A percentile compares a stretch with the other conserved stretches of the same genome.
Evolutionary conservation across 2,329 filamentous ascomycete species (phyloP).

Genomic region (Trichoderma afroharzianum): DNA sequence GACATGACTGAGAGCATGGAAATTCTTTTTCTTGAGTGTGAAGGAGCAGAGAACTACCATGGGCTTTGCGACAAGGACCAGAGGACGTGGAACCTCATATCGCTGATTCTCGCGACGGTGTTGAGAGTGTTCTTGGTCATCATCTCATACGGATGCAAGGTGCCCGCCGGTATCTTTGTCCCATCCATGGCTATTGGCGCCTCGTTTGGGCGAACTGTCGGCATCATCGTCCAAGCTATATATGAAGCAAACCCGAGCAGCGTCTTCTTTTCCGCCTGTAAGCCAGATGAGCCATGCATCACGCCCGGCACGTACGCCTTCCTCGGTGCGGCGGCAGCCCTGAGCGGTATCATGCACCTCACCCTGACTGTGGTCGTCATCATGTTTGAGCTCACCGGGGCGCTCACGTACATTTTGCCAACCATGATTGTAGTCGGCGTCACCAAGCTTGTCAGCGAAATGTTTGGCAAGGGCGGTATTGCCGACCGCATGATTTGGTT

Average conservation of each 20-base stretch:
- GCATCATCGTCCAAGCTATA: constrained; percentile 86
- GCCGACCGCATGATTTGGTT: constrained; percentile 99
- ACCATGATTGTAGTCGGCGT: constrained; percentile 99
- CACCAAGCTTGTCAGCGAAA: constrained; percentile 86
- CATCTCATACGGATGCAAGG: constrained; percentile 95
- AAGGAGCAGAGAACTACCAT: constrained; percentile 82
- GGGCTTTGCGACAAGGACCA: constrained; percentile 79
- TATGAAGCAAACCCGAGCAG: constrained; percentile 80
- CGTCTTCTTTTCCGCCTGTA: constrained; percentile 81
- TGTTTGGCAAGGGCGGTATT: constrained; percentile 93
- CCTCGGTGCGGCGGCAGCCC: constrained; percentile 82
- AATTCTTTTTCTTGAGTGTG: constrained; percentile 90
- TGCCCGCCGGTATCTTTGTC: constrained; percentile 95
- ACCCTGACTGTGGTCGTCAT: constrained; percentile 97
- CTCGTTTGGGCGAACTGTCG: constrained; percentile 88
- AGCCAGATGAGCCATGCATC: constrained; percentile 90
- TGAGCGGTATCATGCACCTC: constrained; percentile 97
- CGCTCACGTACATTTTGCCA: constrained; percentile 90
- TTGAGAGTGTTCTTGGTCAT: constrained; percentile 83
- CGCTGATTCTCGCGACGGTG: constrained; percentile 73
- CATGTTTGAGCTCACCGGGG: constrained; percentile 99
- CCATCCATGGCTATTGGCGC: constrained; percentile 97
- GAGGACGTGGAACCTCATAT: constrained; percentile 73
- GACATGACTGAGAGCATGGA: constrained; percentile 99
- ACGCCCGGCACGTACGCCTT: constrained; percentile 97